These are phyloP conservation scores for Musa beccarii DNA, from an alignment of 176 grass and related monocot genomes.

Conservation along the genomic window DNA sequence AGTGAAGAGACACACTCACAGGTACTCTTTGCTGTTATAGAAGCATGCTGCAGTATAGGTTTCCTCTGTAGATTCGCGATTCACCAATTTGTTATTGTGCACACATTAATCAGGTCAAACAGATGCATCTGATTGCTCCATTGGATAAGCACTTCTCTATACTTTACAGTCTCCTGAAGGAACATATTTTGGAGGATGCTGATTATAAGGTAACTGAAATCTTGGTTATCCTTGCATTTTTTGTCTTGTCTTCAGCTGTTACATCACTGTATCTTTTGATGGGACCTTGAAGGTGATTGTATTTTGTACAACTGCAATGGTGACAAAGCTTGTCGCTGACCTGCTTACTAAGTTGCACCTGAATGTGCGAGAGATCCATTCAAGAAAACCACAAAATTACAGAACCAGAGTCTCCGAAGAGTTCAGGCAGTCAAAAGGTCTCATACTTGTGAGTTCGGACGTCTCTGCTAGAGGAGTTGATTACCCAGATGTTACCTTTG, in stretches of 20 bases:
- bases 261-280: conserved; percentile 8
- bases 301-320: conserved; percentile 94
- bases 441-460: conserved; percentile 97
- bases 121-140: conserved; percentile 84
- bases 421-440: conserved; percentile 91
- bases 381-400: conserved; percentile 86
- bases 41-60: not conserved
- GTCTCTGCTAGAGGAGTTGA: conserved; percentile 91
- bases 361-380: conserved; percentile 91
- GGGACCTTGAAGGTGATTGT: conserved; percentile 65
- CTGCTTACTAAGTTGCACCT: conserved; percentile 75
- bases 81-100: not conserved
- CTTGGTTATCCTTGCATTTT: conserved; percentile 7
- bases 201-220: conserved; percentile 69
- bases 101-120: conserved; percentile 59
- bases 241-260: not conserved
- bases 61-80: not conserved
- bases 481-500: conserved; percentile 97
- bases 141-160: conserved; percentile 82
- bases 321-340: conserved; percentile 78
- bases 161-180: conserved; percentile 67
- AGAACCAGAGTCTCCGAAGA: conserved; percentile 97
- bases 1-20: conserved; percentile 92
- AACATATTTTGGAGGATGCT: conserved; percentile 83
- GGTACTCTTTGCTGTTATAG: conserved; percentile 26